Evolutionary conservation across 768 basidiomycete species (phyloP).

Genomic region (Boletus rufocinnamomeus): DNA sequence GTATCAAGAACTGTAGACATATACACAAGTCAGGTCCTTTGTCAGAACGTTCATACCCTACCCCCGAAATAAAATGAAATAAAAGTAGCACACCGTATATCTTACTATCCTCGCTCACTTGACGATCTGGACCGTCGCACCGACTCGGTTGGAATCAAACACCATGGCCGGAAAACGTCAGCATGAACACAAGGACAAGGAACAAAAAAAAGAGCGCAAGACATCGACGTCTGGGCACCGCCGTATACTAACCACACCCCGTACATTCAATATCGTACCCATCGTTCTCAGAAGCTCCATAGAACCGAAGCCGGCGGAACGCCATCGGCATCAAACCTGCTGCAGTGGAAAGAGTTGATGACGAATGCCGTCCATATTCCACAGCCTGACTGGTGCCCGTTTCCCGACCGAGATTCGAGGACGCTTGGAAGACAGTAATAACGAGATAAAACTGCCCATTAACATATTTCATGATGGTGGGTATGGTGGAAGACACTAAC

Average conservation of each 20-base stretch:
- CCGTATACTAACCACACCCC: slow-evolving; percentile 24
- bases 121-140: slow-evolving; percentile 74
- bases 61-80: neutral
- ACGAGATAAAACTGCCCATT: slow-evolving; percentile 74
- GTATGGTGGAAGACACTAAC: slow-evolving; percentile 80
- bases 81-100: slow-evolving; percentile 58
- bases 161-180: slow-evolving; percentile 37
- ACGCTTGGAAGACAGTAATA: slow-evolving; percentile 71
- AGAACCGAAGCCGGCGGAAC: slow-evolving; percentile 56
- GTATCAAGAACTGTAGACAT: no score
- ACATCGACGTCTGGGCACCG: no score
- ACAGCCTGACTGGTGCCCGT: slow-evolving; percentile 83
- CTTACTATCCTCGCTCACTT: slow-evolving; percentile 40
- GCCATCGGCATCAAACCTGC: slow-evolving; percentile 55
- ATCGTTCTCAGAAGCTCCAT: slow-evolving; percentile 46
- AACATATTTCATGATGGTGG: slow-evolving; percentile 75
- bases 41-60: no score
- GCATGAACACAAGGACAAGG: neutral
- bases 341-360: slow-evolving; percentile 73
- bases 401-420: slow-evolving; percentile 75
- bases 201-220: neutral
- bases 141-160: slow-evolving; percentile 60
- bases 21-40: no score
- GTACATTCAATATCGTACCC: slow-evolving; percentile 64
- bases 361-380: slow-evolving; percentile 68